These are phyloP conservation scores for Huntiella bhutanensis DNA, from an alignment of 2,329 filamentous ascomycete genomes.

Conservation along the genomic window DNA sequence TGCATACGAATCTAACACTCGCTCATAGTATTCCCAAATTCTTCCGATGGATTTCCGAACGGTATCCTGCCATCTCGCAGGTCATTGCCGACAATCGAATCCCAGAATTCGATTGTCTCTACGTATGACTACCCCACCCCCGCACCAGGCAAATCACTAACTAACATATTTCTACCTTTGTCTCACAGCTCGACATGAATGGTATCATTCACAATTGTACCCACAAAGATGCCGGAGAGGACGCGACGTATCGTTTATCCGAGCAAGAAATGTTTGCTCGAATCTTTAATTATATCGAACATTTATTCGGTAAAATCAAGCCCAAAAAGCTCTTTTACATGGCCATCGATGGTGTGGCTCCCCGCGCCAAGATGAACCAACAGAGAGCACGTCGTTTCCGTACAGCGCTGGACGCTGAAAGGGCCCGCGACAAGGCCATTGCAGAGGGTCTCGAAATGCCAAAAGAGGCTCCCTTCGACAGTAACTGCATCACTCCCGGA, in stretches of 20 bases:
- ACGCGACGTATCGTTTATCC: constrained; percentile 75
- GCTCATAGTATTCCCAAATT: constrained; percentile 55
- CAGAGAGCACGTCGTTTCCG: constrained; percentile 89
- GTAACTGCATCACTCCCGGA: constrained; percentile 93
- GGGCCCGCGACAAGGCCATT: constrained; percentile 80
- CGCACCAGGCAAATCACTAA: background rate
- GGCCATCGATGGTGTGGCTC: constrained; percentile 95
- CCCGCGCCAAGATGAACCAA: constrained; percentile 98
- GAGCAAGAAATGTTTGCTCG: constrained; percentile 99
- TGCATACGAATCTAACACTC: background rate
- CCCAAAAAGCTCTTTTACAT: constrained; percentile 98
- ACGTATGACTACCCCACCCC: constrained; percentile 32
- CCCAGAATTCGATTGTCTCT: constrained; percentile 95
- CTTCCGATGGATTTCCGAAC: constrained; percentile 98
- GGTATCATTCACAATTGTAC: constrained; percentile 99
- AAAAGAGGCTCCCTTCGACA: constrained; percentile 90
- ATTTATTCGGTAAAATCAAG: constrained; percentile 96
- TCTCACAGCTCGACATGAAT: constrained; percentile 70
- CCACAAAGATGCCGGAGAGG: constrained; percentile 77
- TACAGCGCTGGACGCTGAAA: constrained; percentile 79
- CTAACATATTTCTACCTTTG: constrained; percentile 13
- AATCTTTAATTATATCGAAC: constrained; percentile 99
- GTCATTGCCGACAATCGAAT: constrained; percentile 97
- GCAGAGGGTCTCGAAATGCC: constrained; percentile 79
- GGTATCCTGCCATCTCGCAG: constrained; percentile 95